These are phyloP conservation scores for Hanseniaspora vineae DNA, from an alignment of 805 yeast genomes.

Conservation along the genomic window DNA sequence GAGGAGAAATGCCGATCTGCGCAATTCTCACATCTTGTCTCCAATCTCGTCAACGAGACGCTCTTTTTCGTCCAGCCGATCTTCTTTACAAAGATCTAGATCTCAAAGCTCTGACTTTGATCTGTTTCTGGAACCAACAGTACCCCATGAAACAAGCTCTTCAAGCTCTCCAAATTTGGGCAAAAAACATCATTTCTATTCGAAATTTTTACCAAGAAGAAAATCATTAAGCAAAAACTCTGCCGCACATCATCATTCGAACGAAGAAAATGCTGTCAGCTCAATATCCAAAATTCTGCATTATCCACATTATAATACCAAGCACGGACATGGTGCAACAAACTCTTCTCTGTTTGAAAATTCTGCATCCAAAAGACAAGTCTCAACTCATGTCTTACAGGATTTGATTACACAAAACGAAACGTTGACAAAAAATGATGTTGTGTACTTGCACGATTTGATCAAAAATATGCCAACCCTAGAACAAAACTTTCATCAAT, in stretches of 20 bases:
- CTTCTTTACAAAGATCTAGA: background rate
- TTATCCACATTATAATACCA: constrained; percentile 18
- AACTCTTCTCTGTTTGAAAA: background rate
- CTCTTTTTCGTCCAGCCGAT: background rate
- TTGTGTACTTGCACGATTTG: constrained; percentile 3
- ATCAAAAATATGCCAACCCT: constrained; percentile 20
- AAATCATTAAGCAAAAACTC: background rate
- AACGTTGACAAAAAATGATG: background rate
- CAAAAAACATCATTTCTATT: background rate
- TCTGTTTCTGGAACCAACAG: background rate
- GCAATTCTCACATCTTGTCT: background rate
- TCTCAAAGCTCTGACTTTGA: background rate
- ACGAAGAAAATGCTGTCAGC: constrained; percentile 12
- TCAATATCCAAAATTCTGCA: constrained; percentile 21
- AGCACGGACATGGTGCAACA: constrained; percentile 7
- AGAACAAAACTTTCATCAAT: constrained; percentile 19
- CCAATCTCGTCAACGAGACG: background rate
- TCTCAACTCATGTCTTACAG: background rate
- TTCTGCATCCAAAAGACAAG: background rate
- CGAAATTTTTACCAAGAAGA: background rate
- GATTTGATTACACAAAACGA: background rate
- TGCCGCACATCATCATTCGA: background rate
- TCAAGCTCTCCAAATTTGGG: background rate
- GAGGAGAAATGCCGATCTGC: background rate
- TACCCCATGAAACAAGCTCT: background rate